Evolutionary conservation across 2,329 filamentous ascomycete species (phyloP).

Genomic region (Fusarium chaquense): DNA sequence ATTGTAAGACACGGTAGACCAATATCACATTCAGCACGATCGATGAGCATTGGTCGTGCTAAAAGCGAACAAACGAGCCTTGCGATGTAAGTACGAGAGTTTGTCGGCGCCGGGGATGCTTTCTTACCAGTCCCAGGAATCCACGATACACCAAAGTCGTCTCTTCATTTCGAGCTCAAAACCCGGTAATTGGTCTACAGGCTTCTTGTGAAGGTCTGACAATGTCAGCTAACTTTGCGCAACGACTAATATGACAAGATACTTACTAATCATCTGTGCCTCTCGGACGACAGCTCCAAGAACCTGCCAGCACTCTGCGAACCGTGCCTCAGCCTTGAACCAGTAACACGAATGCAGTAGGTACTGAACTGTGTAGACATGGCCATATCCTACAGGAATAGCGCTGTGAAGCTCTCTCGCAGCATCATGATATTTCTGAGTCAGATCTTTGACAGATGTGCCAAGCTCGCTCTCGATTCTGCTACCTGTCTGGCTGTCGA

Average conservation of each 20-base stretch:
- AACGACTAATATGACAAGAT: fast-evolving
- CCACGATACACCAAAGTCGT: constrained; percentile 24
- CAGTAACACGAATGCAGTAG: constrained; percentile 24
- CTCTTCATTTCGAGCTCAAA: constrained; percentile 30
- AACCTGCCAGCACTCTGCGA: constrained; percentile 29
- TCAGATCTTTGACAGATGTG: constrained; percentile 12
- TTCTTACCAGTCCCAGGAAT: constrained; percentile 28
- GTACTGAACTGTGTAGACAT: constrained; percentile 24
- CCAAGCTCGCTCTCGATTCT: constrained; percentile 15
- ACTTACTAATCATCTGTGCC: constrained; percentile 29
- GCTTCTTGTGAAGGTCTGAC: constrained; percentile 22
- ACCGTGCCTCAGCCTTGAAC: constrained; percentile 28
- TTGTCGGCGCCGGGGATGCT: fast-evolving
- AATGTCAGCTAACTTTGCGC: too few species aligned
- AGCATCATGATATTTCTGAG: constrained; percentile 22
- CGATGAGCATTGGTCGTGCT: constrained; percentile 28
- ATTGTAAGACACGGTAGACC: constrained; percentile 16
- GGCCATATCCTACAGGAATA: constrained; percentile 20
- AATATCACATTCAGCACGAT: constrained; percentile 22
- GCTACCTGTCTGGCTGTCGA: constrained; percentile 9
- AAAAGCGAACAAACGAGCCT: constrained; percentile 21
- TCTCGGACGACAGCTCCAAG: constrained; percentile 22
- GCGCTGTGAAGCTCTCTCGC: constrained; percentile 28
- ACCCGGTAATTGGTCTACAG: background rate
- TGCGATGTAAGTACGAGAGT: fast-evolving